Percentiles rank a stretch among this genome's conserved stretches.
Conservation (phyloP, 169 alveolate genomes). For the Plasmodium reichenowi region DNA sequence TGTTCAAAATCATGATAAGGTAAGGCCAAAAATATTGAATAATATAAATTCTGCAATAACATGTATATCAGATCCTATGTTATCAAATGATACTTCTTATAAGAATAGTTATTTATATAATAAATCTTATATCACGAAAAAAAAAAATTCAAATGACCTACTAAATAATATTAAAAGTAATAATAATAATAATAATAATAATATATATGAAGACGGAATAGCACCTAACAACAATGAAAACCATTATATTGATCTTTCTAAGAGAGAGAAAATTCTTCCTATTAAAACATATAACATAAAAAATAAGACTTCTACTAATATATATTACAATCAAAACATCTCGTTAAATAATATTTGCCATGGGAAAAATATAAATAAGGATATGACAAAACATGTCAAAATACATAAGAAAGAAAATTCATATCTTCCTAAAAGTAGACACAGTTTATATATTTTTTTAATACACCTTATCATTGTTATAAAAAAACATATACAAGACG, state of each 20-base stretch:
- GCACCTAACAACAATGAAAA: too few species aligned
- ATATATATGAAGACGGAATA: background rate
- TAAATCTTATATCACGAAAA: background rate
- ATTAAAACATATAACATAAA: background rate
- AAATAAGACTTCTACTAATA: background rate
- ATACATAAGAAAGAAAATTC: background rate
- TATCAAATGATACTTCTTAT: too few species aligned
- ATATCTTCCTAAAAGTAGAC: background rate
- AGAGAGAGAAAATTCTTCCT: background rate
- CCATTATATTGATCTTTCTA: too few species aligned
- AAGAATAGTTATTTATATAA: background rate
- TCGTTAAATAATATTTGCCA: too few species aligned
- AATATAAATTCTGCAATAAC: background rate
- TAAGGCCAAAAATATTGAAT: too few species aligned
- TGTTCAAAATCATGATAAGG: too few species aligned
- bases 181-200: background rate
- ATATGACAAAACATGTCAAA: background rate
- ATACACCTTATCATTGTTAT: conserved; percentile 34
- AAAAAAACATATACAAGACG: conserved; percentile 40
- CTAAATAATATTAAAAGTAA: background rate
- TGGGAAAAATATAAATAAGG: background rate
- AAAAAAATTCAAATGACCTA: background rate
- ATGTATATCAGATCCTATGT: background rate
- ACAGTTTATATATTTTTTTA: conserved; percentile 32
- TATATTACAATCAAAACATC: too few species aligned